These are phyloP conservation scores for Pontederia crassipes DNA, from an alignment of 176 grass and related monocot genomes.

Conservation along the genomic window DNA sequence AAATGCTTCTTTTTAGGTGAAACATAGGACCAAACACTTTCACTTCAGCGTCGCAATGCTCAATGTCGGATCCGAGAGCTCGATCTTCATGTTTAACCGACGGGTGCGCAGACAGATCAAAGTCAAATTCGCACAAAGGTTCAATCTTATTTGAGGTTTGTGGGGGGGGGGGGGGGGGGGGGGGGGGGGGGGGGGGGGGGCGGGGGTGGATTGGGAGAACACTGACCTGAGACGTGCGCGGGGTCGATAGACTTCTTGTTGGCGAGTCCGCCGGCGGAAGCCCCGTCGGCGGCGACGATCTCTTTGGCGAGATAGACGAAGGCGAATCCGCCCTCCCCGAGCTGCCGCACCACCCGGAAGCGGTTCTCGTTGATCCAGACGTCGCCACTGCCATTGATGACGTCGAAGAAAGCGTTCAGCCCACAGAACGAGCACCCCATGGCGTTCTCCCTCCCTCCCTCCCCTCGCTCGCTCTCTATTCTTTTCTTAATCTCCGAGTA, in stretches of 20 bases:
- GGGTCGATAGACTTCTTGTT: conserved; percentile 18
- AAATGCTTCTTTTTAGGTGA: too few species aligned
- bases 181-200: too few species aligned
- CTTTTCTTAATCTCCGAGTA: too few species aligned
- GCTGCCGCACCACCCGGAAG: conserved; percentile 70
- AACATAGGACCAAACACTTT: too few species aligned
- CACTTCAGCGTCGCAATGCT: too few species aligned
- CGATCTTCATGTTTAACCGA: too few species aligned
- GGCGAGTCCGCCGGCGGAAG: background rate
- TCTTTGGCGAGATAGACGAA: conserved; percentile 92
- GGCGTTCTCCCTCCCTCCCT: background rate
- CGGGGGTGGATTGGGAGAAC: background rate
- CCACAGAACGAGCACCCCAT: conserved; percentile 97
- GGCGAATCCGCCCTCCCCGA: conserved; percentile 94
- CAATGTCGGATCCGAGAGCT: too few species aligned
- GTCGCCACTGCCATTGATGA: conserved; percentile 58
- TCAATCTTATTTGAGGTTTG: background rate
- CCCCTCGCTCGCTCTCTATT: background rate
- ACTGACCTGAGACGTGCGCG: conserved; percentile 60
- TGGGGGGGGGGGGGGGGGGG: too few species aligned
- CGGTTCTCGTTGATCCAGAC: conserved; percentile 96
- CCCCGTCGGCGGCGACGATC: conserved; percentile 33
- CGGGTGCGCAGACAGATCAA: too few species aligned
- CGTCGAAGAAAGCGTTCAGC: conserved; percentile 70
- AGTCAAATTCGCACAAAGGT: too few species aligned